These are phyloP conservation scores for Suillus discolor DNA, from an alignment of 768 basidiomycete species.

Conservation along the genomic window DNA sequence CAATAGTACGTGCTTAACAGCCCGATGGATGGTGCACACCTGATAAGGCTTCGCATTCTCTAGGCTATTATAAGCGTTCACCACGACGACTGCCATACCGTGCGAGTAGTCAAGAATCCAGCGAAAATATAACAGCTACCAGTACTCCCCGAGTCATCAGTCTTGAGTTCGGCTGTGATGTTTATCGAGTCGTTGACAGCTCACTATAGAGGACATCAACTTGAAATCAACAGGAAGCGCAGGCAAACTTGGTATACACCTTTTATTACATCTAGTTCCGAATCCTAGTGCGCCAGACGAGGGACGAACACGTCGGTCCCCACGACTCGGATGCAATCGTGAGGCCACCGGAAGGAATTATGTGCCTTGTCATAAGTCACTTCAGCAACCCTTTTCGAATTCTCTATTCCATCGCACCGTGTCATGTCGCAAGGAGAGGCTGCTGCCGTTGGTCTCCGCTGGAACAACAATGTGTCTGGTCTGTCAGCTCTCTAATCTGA, in stretches of 20 bases:
- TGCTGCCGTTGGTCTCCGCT: neutral
- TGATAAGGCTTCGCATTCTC: neutral
- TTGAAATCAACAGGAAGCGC: neutral
- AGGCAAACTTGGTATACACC: neutral
- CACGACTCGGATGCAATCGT: neutral
- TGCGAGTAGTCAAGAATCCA: neutral
- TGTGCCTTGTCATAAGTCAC: neutral
- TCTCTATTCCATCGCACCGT: neutral
- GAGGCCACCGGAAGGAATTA: neutral
- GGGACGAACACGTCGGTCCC: neutral
- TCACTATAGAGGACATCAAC: neutral
- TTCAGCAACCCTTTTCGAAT: neutral
- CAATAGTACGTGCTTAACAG: neutral
- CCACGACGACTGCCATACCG: slow-evolving; percentile 1
- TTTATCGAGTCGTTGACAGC: neutral
- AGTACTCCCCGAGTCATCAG: neutral
- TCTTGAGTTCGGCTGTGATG: neutral
- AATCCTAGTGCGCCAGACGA: neutral
- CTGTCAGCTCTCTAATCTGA: neutral
- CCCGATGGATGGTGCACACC: neutral
- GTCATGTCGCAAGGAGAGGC: neutral
- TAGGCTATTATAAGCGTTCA: neutral
- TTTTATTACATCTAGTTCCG: neutral
- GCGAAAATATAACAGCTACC: neutral
- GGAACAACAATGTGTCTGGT: slow-evolving; percentile 4